phyloP scores from a whole-genome alignment of 1,139 yeast genomes.

The Suhomyces chickasaworum region DNA sequence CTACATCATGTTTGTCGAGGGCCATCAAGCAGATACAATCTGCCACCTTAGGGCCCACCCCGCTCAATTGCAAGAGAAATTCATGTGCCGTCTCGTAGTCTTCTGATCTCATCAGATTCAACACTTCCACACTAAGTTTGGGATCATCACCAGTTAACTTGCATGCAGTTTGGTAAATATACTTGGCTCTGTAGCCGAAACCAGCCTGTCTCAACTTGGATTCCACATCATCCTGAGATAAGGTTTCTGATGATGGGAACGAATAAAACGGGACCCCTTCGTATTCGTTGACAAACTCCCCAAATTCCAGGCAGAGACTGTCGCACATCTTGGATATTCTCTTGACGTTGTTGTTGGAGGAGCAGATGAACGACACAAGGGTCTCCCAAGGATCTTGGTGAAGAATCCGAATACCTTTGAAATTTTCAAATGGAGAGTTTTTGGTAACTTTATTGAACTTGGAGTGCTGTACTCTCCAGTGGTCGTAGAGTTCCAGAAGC shows the following conservation, averaged over 20 bases:
- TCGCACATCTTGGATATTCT: constrained; percentile 95
- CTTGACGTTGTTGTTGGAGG: constrained; percentile 93
- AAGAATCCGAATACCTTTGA: constrained; percentile 77
- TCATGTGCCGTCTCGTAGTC: constrained; percentile 63
- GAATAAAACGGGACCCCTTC: constrained; percentile 64
- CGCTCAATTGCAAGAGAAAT: constrained; percentile 66
- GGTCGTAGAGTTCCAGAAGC: constrained; percentile 52
- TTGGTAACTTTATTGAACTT: constrained; percentile 33
- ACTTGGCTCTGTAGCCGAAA: constrained; percentile 93
- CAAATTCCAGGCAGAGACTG: constrained; percentile 70
- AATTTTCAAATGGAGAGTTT: constrained; percentile 40
- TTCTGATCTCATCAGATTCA: constrained; percentile 40
- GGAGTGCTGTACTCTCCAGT: constrained; percentile 65
- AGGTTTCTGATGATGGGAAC: constrained; percentile 67
- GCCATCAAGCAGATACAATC: constrained; percentile 92
- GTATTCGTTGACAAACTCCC: constrained; percentile 56
- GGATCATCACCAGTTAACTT: constrained; percentile 38
- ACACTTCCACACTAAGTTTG: constrained; percentile 31
- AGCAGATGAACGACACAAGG: constrained; percentile 83
- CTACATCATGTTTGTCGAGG: constrained; percentile 80
- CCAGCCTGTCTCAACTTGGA: constrained; percentile 57
- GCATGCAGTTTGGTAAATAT: constrained; percentile 74
- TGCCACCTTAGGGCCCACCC: constrained; percentile 98
- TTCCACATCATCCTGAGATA: constrained; percentile 44
- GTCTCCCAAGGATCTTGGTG: constrained; percentile 98